A percentile compares a stretch with the other conserved stretches of the same genome.
Evolutionary conservation across 306 rosid genomes (phyloP).

Genomic region (Glycine soja): DNA sequence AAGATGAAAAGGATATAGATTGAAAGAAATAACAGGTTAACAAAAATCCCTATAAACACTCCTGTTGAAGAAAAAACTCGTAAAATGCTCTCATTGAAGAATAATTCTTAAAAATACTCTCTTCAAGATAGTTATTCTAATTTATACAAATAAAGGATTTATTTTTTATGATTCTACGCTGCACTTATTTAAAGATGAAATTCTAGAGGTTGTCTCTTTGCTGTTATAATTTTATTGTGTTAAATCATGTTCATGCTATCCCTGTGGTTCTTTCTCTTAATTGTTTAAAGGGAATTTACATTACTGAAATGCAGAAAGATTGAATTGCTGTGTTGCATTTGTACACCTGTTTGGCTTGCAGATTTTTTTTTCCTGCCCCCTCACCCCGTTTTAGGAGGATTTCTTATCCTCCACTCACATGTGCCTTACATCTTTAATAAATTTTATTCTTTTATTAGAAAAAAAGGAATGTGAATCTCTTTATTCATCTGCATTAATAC

Average conservation of each 20-base stretch:
- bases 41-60: too few relatives aligned
- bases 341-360: neutral
- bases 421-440: neutral
- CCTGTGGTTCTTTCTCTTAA: neutral
- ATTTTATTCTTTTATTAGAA: neutral
- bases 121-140: too few relatives aligned
- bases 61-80: too few relatives aligned
- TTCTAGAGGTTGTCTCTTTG: neutral
- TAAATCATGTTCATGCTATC: conserved; percentile 1
- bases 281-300: neutral
- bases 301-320: neutral
- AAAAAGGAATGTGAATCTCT: neutral
- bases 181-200: neutral
- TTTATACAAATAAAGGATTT: too few relatives aligned
- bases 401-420: neutral
- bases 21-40: too few relatives aligned
- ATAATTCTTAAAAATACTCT: too few relatives aligned
- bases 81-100: too few relatives aligned
- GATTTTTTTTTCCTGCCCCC: neutral
- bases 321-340: conserved; percentile 1
- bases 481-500: too few relatives aligned
- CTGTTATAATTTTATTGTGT: neutral
- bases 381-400: neutral
- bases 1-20: too few relatives aligned
- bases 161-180: neutral